Conservation (phyloP, 1,284 basidiomycete species). For the Trichosporon faecale region DNA sequence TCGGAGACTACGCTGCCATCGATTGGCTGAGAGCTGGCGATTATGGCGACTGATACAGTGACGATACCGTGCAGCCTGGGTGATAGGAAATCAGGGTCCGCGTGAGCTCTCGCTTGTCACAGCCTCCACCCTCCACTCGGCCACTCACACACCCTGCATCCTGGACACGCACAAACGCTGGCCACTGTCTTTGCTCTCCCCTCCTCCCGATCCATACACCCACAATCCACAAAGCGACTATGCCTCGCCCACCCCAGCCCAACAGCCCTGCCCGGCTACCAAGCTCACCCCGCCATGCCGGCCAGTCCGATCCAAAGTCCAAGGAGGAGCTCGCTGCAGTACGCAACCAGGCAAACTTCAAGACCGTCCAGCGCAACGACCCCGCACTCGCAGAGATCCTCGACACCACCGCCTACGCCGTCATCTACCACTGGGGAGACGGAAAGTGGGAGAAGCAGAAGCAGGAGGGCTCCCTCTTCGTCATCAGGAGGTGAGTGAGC, state of each 20-base stretch:
- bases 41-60: background rate
- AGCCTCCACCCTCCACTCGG: background rate
- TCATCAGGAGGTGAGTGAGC: constrained; percentile 40
- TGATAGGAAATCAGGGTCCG: background rate
- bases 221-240: background rate
- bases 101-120: background rate
- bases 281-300: background rate
- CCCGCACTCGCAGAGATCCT: constrained; percentile 39
- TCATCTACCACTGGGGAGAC: constrained; percentile 44
- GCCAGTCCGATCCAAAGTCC: background rate
- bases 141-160: background rate
- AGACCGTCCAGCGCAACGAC: constrained; percentile 40
- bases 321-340: constrained; percentile 9
- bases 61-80: background rate
- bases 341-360: constrained; percentile 37
- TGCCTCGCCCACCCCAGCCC: background rate
- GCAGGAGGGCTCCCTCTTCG: constrained; percentile 46
- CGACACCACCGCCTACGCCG: constrained; percentile 41
- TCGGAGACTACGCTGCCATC: background rate
- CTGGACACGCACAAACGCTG: too few species aligned
- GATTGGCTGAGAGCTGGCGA: background rate
- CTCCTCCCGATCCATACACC: background rate
- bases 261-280: constrained; percentile 1
- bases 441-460: constrained; percentile 47
- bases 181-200: background rate